Evolutionary conservation across 768 basidiomycete species (phyloP), one percentile per base, ranked within the genome.

Genomic region (Suillus alpinus): DNA sequence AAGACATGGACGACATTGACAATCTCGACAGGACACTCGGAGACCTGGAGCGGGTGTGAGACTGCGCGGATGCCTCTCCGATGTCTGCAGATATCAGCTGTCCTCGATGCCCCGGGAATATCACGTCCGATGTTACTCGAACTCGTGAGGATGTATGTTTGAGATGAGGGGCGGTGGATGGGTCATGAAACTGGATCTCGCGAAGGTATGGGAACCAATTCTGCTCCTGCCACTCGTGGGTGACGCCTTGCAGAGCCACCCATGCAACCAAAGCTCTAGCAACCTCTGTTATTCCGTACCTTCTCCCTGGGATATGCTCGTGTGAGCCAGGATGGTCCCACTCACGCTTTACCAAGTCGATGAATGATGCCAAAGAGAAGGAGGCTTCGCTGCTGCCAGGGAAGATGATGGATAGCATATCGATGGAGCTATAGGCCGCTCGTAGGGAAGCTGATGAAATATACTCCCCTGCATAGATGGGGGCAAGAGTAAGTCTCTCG

Each of bases 61-160:
- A 53, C 60, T 13, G 62, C 1, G 70, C 43, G 26, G 78, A 75
- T 23, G 80, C 81, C 65, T 87, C 85, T n/a, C 89, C 91, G 43
- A 93, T 91, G 65, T 92, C 89, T 6, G 91, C 92, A 23, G 86
- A 85, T 62, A 92, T 86, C 52, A 94, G 84, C 67, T 92, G 90
- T 7, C 88, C 89, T 65, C 84, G 68, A 62, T 78, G 78, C 36
- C 83, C 85, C 10, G 89, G 85, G 61, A 89, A 84, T 52, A 89
- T 84, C 50, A 87, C 77, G 68, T 91, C 89, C 0, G 86, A 86
- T 0, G 86, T 91, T 63, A 92, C 87, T 56, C 86, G 85, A 20
- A 92, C 76, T 12, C 85, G 82, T n/a, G 88, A 87, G 60, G 58
- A 71, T 63, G 68, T 67, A 18, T 70, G 75, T 59, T 68, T 75